These are phyloP conservation scores for Cylindrotheca fusiformis DNA, from an alignment of 108 stramenopile species.

Conservation along the genomic window DNA sequence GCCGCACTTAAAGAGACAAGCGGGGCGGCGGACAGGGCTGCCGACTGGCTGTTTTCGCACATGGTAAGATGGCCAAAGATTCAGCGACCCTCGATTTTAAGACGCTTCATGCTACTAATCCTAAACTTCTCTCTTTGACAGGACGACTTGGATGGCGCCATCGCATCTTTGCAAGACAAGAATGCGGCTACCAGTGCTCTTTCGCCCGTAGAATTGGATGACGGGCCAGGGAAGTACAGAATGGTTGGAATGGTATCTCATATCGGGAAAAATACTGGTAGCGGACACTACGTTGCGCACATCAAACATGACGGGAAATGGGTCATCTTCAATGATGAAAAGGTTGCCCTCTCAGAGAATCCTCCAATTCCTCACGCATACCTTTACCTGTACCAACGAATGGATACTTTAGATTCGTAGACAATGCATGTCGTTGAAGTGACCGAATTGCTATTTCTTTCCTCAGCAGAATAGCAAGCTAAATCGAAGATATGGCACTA, in stretches of 20 bases:
- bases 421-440: too few species aligned
- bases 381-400: slow-evolving; percentile 86
- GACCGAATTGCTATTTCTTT: too few species aligned
- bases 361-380: slow-evolving; percentile 90
- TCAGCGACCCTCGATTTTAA: too few species aligned
- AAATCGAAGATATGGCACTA: background rate
- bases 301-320: slow-evolving; percentile 87
- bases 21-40: slow-evolving; percentile 90
- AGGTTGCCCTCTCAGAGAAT: slow-evolving; percentile 86
- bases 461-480: too few species aligned
- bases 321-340: slow-evolving; percentile 98
- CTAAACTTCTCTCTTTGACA: too few species aligned
- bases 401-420: slow-evolving; percentile 23
- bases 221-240: slow-evolving; percentile 87
- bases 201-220: slow-evolving; percentile 52
- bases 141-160: slow-evolving; percentile 90
- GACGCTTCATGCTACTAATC: too few species aligned
- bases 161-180: slow-evolving; percentile 59
- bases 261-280: slow-evolving; percentile 95
- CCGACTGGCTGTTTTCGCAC: slow-evolving; percentile 97
- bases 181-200: slow-evolving; percentile 5
- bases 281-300: slow-evolving; percentile 99
- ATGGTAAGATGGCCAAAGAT: too few species aligned
- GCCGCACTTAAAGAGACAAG: slow-evolving; percentile 84
- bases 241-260: slow-evolving; percentile 95